These are phyloP conservation scores for Juglanconis oblonga DNA, from an alignment of 2,329 filamentous ascomycete species.

Conservation along the genomic window DNA sequence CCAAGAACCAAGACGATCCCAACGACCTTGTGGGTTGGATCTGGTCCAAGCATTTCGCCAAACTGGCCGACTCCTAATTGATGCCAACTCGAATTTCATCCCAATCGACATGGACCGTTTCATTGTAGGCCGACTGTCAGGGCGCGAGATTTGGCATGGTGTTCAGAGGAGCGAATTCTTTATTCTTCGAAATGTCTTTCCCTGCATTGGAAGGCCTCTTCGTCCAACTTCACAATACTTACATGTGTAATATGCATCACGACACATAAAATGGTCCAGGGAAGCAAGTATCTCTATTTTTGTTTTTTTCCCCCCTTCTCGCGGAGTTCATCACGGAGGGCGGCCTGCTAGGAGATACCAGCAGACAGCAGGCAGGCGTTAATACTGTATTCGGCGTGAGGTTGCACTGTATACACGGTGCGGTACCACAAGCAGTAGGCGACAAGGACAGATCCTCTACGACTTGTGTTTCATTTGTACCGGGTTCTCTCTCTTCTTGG, in stretches of 20 bases:
- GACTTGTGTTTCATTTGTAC: conserved; percentile 12
- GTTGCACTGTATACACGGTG: not conserved
- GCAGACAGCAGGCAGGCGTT: conserved; percentile 10
- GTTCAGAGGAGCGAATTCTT: conserved; percentile 5
- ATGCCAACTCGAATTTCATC: not conserved
- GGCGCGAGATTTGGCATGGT: conserved; percentile 11
- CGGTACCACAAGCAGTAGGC: not conserved
- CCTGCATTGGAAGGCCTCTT: not conserved
- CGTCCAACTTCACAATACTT: not conserved
- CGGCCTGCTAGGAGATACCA: conserved; percentile 19
- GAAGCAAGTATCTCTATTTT: conserved; percentile 1
- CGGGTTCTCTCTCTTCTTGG: conserved; percentile 1
- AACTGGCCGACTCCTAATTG: conserved; percentile 49
- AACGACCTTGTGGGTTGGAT: conserved; percentile 86
- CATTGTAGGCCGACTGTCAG: not conserved
- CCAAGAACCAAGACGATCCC: conserved; percentile 92
- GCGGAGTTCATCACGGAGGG: conserved; percentile 13
- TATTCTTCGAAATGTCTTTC: not conserved
- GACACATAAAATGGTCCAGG: conserved; percentile 10
- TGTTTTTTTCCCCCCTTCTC: not conserved
- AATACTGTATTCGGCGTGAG: conserved; percentile 1
- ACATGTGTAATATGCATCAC: conserved; percentile 18
- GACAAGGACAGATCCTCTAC: not conserved
- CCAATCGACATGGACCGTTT: not conserved
- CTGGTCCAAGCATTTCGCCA: conserved; percentile 97